phyloP scores from a whole-genome alignment of 805 yeast species.

The Candida fluviatilis region DNA sequence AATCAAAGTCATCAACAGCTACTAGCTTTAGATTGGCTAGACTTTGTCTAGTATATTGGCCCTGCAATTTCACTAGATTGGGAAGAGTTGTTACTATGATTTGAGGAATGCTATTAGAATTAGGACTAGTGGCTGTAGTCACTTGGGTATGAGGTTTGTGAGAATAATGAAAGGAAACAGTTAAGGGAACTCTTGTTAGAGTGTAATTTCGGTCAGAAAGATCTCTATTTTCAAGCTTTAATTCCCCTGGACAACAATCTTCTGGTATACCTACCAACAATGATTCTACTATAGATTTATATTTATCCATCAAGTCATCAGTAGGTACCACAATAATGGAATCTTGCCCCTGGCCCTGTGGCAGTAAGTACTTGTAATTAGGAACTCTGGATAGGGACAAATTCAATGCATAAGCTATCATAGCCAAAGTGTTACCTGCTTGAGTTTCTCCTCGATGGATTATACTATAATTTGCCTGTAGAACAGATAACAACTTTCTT shows the following conservation, averaged over 20 bases:
- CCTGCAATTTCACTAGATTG: constrained; percentile 9
- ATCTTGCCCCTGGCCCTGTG: constrained; percentile 10
- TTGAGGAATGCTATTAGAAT: constrained; percentile 12
- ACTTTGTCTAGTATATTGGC: constrained; percentile 1
- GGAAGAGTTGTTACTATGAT: constrained; percentile 16
- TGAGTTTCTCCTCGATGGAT: constrained; percentile 11
- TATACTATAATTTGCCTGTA: constrained; percentile 14
- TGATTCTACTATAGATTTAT: constrained; percentile 7
- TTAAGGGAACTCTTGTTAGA: constrained; percentile 15
- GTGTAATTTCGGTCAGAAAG: constrained; percentile 5
- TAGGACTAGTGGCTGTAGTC: constrained; percentile 3
- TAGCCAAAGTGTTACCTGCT: constrained; percentile 19
- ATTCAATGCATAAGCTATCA: constrained; percentile 17
- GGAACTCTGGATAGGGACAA: constrained; percentile 16
- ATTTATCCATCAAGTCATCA: constrained; percentile 15
- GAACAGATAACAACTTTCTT: constrained; percentile 13
- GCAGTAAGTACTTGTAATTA: constrained; percentile 10
- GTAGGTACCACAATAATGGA: constrained; percentile 23
- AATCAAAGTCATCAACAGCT: constrained; percentile 21
- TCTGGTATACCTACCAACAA: constrained; percentile 16
- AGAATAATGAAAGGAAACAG: constrained; percentile 11
- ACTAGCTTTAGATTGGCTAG: constrained; percentile 13
- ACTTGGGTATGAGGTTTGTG: constrained; percentile 4
- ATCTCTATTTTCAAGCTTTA: constrained; percentile 7
- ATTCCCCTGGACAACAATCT: constrained; percentile 19